These are phyloP conservation scores for Corinectria fuckeliana DNA, from an alignment of 2,329 filamentous ascomycete species.

Conservation along the genomic window DNA sequence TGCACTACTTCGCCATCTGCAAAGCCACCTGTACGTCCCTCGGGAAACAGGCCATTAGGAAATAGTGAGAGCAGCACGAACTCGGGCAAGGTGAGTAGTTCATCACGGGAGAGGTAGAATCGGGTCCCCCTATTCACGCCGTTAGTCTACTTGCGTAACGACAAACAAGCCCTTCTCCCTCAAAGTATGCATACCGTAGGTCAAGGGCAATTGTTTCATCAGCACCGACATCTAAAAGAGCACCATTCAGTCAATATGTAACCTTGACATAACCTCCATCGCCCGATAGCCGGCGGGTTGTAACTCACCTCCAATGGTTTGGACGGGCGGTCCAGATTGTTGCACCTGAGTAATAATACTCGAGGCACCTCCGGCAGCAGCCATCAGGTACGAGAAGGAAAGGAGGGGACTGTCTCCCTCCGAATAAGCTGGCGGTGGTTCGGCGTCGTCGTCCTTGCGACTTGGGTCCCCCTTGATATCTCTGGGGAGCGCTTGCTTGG, in stretches of 20 bases:
- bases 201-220: slow-evolving; percentile 97
- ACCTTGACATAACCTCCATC: neutral
- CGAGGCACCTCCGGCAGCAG: slow-evolving; percentile 92
- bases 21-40: slow-evolving; percentile 93
- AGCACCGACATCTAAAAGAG: slow-evolving; percentile 72
- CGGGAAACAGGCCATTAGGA: slow-evolving; percentile 96
- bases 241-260: slow-evolving; percentile 5
- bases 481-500: slow-evolving; percentile 81
- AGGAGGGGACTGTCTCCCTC: slow-evolving; percentile 92
- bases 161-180: neutral
- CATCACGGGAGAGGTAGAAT: slow-evolving; percentile 93
- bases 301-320: slow-evolving; percentile 79
- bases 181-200: slow-evolving; percentile 70
- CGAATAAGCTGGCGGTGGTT: slow-evolving; percentile 94
- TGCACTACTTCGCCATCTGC: slow-evolving; percentile 93
- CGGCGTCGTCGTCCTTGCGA: slow-evolving; percentile 81
- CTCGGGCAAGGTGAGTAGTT: slow-evolving; percentile 92
- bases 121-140: slow-evolving; percentile 74
- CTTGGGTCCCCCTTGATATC: slow-evolving; percentile 80
- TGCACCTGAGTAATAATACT: slow-evolving; percentile 99
- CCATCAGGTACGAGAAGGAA: slow-evolving; percentile 97
- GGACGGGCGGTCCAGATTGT: slow-evolving; percentile 88
- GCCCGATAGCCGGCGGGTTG: neutral
- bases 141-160: slow-evolving; percentile 34
- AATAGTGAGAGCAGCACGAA: slow-evolving; percentile 98